Percentiles rank a stretch among this genome's conserved stretches.
Conservation (phyloP, 2,329 filamentous ascomycete species). For the Hypoxylon sp. region DNA sequence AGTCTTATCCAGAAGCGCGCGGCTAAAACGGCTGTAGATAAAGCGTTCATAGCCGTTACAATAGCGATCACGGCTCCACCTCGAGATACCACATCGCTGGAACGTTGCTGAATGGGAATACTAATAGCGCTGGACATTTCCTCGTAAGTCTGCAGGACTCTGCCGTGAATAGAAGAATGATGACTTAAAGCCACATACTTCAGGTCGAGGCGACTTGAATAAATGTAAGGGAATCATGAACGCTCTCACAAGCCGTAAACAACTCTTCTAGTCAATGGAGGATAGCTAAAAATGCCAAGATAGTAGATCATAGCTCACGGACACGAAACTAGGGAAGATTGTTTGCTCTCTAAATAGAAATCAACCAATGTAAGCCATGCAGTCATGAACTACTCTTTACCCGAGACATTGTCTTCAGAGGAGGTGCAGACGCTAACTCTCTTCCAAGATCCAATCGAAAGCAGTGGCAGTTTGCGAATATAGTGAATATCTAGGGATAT, state of each 20-base stretch:
- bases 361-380: background rate
- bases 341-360: slow-evolving; percentile 1
- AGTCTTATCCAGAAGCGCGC: slow-evolving; percentile 7
- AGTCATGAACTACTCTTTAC: background rate
- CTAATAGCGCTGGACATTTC: background rate
- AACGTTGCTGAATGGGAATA: background rate
- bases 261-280: background rate
- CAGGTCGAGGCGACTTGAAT: background rate
- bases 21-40: background rate
- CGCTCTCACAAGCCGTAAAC: background rate
- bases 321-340: background rate
- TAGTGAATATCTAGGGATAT: background rate
- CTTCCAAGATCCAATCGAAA: background rate
- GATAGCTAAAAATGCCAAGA: background rate
- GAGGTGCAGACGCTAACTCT: background rate
- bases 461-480: background rate
- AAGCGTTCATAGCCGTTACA: background rate
- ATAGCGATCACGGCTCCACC: background rate
- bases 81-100: background rate
- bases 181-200: background rate
- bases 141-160: background rate
- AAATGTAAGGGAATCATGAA: background rate
- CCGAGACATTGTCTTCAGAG: background rate
- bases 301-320: background rate
- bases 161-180: background rate